Conservation (phyloP, 2,329 filamentous ascomycete species). For the Phoma sp. region DNA sequence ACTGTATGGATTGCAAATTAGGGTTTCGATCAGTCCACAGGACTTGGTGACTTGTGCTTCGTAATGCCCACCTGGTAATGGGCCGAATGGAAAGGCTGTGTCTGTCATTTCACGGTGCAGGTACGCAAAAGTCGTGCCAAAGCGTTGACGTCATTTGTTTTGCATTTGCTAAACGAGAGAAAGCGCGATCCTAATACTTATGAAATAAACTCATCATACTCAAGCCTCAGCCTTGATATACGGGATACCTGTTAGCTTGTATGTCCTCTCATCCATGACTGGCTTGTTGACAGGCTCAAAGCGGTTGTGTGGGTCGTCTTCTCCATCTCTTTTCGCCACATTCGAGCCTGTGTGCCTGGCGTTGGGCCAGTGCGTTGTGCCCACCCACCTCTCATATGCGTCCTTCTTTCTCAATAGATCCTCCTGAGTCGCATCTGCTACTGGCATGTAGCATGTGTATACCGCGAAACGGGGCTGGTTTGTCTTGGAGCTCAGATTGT, state of each 20-base stretch:
- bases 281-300: constrained; percentile 50
- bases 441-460: constrained; percentile 49
- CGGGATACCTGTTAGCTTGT: constrained; percentile 57
- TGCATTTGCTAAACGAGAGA: neutral
- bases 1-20: no score
- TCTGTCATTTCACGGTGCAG: neutral
- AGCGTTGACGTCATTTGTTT: neutral
- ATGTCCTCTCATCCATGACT: constrained; percentile 50
- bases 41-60: no score
- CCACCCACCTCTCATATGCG: constrained; percentile 37
- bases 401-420: constrained; percentile 43
- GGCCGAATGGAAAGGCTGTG: neutral
- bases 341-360: constrained; percentile 43
- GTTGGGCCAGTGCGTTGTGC: constrained; percentile 47
- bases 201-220: neutral
- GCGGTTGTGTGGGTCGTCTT: constrained; percentile 44
- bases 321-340: constrained; percentile 39
- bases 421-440: constrained; percentile 42
- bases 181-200: neutral
- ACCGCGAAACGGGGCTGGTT: constrained; percentile 36
- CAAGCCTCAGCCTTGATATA: constrained; percentile 43
- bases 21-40: no score
- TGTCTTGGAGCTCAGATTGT: constrained; percentile 40
- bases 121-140: neutral
- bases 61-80: neutral